These are phyloP conservation scores for Nemania abortiva DNA, from an alignment of 2,329 filamentous ascomycete genomes.

Conservation along the genomic window DNA sequence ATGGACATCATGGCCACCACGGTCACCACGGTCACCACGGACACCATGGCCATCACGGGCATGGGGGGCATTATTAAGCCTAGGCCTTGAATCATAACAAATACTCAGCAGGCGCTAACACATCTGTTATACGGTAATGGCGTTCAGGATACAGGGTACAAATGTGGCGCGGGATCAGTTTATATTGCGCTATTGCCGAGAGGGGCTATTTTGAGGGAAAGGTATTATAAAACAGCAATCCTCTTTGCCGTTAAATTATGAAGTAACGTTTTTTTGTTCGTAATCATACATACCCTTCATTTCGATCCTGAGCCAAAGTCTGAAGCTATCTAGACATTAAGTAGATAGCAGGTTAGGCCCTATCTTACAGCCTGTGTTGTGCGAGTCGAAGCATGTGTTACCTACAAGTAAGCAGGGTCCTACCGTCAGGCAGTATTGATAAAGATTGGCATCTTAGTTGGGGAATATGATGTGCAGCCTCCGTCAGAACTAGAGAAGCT, in stretches of 20 bases:
- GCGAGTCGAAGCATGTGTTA: not conserved
- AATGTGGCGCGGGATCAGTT: not conserved
- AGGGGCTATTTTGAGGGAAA: not conserved
- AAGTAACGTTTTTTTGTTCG: not conserved
- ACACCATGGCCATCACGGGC: slow-evolving; percentile 39
- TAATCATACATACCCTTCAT: not conserved
- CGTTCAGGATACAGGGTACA: not conserved
- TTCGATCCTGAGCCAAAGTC: not conserved
- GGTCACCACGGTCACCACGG: slow-evolving; percentile 38
- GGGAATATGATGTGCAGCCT: not conserved
- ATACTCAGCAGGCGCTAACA: not conserved
- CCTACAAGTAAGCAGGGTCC: too few relatives aligned
- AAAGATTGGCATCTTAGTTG: not conserved
- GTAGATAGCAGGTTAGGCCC: not conserved
- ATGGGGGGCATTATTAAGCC: slow-evolving; percentile 24
- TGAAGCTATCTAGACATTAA: too few relatives aligned
- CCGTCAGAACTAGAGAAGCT: too few relatives aligned
- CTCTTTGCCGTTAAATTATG: not conserved
- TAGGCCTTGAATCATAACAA: not conserved
- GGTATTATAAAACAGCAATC: not conserved
- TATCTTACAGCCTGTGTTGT: not conserved
- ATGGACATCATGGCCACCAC: slow-evolving; percentile 40
- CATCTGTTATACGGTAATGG: not conserved
- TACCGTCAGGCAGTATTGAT: not conserved
- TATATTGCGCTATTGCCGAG: not conserved